phyloP scores from a whole-genome alignment of 257 asterid species.

The Nicotiana paniculata region DNA sequence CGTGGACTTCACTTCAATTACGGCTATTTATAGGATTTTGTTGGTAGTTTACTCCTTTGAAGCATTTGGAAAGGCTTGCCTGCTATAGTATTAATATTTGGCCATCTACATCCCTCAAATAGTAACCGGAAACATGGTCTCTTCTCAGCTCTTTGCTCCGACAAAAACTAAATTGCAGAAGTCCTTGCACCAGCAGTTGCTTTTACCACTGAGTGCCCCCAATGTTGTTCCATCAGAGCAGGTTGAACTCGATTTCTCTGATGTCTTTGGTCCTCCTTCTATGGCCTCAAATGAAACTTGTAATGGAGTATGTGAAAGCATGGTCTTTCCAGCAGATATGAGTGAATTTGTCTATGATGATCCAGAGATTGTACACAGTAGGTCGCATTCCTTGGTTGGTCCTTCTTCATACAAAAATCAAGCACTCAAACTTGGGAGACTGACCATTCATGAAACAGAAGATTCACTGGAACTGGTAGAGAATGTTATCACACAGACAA shows the following conservation, averaged over 20 bases:
- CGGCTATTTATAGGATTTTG: conserved; percentile 3
- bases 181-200: conserved; percentile 1
- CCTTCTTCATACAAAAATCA: conserved; percentile 49
- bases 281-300: conserved; percentile 25
- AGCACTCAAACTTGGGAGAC: conserved; percentile 42
- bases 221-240: conserved; percentile 14
- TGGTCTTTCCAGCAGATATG: conserved; percentile 14
- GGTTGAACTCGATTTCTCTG: conserved; percentile 28
- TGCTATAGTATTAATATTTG: conserved; percentile 10
- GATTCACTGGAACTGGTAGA: conserved; percentile 36
- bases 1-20: background rate
- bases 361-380: conserved; percentile 48
- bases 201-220: conserved; percentile 16
- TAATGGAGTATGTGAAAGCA: conserved; percentile 22
- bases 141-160: conserved; percentile 12
- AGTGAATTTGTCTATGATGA: conserved; percentile 52
- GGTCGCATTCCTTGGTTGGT: conserved; percentile 65
- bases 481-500: conserved; percentile 20
- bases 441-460: conserved; percentile 49
- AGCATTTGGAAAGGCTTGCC: conserved; percentile 17
- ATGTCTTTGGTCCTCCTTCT: conserved; percentile 38
- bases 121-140: conserved; percentile 18
- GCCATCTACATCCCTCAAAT: conserved; percentile 15
- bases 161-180: conserved; percentile 13
- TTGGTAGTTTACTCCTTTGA: conserved; percentile 9